These are phyloP conservation scores for Eleusine indica DNA, from an alignment of 176 grass and related monocot species.

Conservation along the genomic window DNA sequence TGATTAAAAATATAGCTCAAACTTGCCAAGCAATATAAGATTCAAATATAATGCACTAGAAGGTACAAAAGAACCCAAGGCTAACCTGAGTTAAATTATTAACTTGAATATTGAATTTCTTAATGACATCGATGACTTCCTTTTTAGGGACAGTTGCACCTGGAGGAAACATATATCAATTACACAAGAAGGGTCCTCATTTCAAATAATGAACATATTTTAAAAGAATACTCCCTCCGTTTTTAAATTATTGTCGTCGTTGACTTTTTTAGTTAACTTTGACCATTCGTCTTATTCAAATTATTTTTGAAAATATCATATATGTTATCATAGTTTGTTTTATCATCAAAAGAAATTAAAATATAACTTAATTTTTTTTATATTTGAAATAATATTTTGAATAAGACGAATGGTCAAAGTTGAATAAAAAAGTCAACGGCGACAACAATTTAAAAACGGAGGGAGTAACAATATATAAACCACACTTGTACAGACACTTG, in stretches of 20 bases:
- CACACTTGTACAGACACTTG: neutral
- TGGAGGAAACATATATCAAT: slow-evolving; percentile 43
- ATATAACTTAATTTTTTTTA: too few relatives aligned
- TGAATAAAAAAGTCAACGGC: too few relatives aligned
- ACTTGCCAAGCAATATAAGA: neutral
- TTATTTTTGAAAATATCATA: too few relatives aligned
- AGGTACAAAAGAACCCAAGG: neutral
- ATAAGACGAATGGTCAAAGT: too few relatives aligned
- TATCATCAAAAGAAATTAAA: too few relatives aligned
- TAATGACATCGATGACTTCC: slow-evolving; percentile 69
- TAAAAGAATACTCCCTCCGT: neutral
- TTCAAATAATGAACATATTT: neutral
- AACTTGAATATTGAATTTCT: slow-evolving; percentile 94
- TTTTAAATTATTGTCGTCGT: too few relatives aligned
- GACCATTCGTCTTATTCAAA: too few relatives aligned
- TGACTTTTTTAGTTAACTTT: too few relatives aligned
- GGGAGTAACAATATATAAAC: neutral
- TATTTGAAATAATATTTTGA: too few relatives aligned
- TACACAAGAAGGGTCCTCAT: neutral
- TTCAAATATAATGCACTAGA: neutral
- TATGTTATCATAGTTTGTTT: too few relatives aligned
- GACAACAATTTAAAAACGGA: too few relatives aligned
- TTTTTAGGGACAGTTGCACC: slow-evolving; percentile 60
- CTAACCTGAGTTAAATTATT: slow-evolving; percentile 97
- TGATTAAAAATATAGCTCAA: neutral